Evolutionary conservation across 805 yeast genomes (phyloP).

Genomic region (Ogataea trehalophila): DNA sequence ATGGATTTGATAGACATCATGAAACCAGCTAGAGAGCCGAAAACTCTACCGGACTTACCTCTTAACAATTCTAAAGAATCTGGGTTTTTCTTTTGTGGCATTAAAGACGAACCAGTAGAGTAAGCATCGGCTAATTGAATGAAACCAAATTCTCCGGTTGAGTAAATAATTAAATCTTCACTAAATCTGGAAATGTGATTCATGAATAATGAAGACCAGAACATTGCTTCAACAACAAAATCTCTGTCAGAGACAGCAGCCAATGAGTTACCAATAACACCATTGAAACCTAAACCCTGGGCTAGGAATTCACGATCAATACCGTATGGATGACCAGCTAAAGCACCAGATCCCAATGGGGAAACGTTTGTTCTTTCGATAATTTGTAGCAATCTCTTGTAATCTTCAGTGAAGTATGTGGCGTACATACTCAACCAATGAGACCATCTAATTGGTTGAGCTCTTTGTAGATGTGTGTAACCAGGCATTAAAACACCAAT

Average conservation of each 20-base stretch:
- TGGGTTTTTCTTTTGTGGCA: constrained; percentile 99
- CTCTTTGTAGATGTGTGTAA: constrained; percentile 96
- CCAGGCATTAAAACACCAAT: constrained; percentile 97
- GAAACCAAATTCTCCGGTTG: constrained; percentile 97
- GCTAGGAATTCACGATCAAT: constrained; percentile 92
- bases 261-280: constrained; percentile 91
- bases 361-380: constrained; percentile 77
- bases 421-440: constrained; percentile 96
- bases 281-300: constrained; percentile 67
- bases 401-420: constrained; percentile 88
- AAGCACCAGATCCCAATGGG: constrained; percentile 96
- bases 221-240: constrained; percentile 90
- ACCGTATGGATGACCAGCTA: constrained; percentile 99
- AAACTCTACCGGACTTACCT: constrained; percentile 96
- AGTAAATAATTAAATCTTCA: constrained; percentile 92
- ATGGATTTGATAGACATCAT: constrained; percentile 95
- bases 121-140: constrained; percentile 93
- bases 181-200: constrained; percentile 92
- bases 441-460: constrained; percentile 99
- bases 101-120: constrained; percentile 95
- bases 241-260: constrained; percentile 98
- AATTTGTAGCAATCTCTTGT: constrained; percentile 76
- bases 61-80: constrained; percentile 92
- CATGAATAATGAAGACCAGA: constrained; percentile 94
- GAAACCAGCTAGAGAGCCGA: constrained; percentile 93